These are phyloP conservation scores for Isatis tinctoria DNA, from an alignment of 345 rosid species.

Conservation along the genomic window DNA sequence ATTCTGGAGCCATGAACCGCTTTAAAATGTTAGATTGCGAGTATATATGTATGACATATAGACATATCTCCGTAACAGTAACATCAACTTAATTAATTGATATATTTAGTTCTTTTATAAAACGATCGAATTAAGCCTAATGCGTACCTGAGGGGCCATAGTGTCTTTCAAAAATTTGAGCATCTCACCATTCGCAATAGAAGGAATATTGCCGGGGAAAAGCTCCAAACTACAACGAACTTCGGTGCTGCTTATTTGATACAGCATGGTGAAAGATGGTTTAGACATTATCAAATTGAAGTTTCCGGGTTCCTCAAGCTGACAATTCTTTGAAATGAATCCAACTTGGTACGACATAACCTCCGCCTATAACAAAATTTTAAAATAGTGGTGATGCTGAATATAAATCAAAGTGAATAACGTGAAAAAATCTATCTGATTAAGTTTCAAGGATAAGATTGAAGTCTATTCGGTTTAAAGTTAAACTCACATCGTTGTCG, in stretches of 20 bases:
- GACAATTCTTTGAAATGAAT: conserved; percentile 41
- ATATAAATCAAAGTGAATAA: not conserved
- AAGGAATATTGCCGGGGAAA: conserved; percentile 41
- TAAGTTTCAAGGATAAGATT: not conserved
- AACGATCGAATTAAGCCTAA: not conserved
- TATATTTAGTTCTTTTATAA: not conserved
- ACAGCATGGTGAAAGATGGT: conserved; percentile 41
- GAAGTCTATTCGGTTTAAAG: not conserved
- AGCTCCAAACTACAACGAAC: conserved; percentile 45
- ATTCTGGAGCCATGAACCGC: not conserved
- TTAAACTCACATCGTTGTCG: conserved; percentile 35
- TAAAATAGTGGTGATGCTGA: not conserved
- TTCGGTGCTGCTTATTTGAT: conserved; percentile 47
- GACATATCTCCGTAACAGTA: not conserved
- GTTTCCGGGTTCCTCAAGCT: conserved; percentile 35
- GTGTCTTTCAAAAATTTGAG: conserved; percentile 23
- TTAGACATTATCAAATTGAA: conserved; percentile 43
- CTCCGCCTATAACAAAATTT: conserved; percentile 34
- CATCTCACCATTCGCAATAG: conserved; percentile 48
- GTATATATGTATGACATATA: not conserved
- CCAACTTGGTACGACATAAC: conserved; percentile 42
- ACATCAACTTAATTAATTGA: not conserved
- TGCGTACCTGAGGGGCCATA: conserved; percentile 40
- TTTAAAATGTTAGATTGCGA: not conserved
- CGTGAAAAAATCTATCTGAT: not conserved